phyloP scores from a whole-genome alignment of 2,329 filamentous ascomycete genomes.

The Coniella vitis region DNA sequence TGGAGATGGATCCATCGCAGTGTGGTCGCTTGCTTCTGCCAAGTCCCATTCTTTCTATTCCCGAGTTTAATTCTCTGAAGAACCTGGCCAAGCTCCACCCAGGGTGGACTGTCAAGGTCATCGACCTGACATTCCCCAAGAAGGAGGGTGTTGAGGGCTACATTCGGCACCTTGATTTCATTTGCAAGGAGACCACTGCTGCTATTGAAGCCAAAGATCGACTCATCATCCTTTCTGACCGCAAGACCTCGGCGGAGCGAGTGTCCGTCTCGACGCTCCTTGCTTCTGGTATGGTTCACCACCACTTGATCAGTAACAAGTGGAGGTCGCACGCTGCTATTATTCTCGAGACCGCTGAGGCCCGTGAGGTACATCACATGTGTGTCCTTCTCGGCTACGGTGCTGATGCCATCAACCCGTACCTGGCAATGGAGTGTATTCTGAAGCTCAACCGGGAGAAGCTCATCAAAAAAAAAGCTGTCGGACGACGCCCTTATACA shows the following conservation, averaged over 20 bases:
- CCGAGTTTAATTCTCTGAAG: slow-evolving; percentile 82
- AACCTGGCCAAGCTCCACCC: slow-evolving; percentile 67
- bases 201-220: slow-evolving; percentile 79
- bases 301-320: slow-evolving; percentile 91
- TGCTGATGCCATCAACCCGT: slow-evolving; percentile 89
- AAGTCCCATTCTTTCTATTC: slow-evolving; percentile 81
- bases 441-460: slow-evolving; percentile 93
- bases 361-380: slow-evolving; percentile 97
- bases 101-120: slow-evolving; percentile 80
- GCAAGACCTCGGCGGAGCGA: slow-evolving; percentile 73
- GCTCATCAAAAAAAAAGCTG: slow-evolving; percentile 84
- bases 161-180: slow-evolving; percentile 76
- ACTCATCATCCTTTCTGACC: slow-evolving; percentile 83
- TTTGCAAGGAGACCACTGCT: slow-evolving; percentile 77
- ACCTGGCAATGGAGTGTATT: slow-evolving; percentile 93
- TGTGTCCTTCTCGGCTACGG: slow-evolving; percentile 95
- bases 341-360: slow-evolving; percentile 87
- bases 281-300: slow-evolving; percentile 89
- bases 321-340: slow-evolving; percentile 86
- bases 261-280: slow-evolving; percentile 81
- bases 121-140: slow-evolving; percentile 93
- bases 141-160: slow-evolving; percentile 76
- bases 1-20: slow-evolving; percentile 88
- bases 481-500: slow-evolving; percentile 75
- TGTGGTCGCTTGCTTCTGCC: slow-evolving; percentile 80